phyloP scores from a whole-genome alignment of 2,329 filamentous ascomycete species.

The Talaromyces sp. region DNA sequence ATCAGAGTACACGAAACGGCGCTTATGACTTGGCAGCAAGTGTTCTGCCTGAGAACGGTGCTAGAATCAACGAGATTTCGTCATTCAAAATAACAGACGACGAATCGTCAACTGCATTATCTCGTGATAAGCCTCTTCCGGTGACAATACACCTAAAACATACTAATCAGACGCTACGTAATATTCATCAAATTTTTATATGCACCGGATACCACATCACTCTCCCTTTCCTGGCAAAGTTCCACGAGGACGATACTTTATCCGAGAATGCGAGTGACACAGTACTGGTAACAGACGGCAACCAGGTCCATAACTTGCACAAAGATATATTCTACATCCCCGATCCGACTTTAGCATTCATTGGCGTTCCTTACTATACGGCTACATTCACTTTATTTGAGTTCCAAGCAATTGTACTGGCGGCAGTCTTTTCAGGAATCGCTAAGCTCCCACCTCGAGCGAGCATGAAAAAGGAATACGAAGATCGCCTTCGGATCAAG shows the following conservation, averaged over 20 bases:
- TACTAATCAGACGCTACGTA: conserved; percentile 43
- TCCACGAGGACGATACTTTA: conserved; percentile 41
- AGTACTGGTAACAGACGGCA: conserved; percentile 58
- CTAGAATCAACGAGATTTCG: conserved; percentile 48
- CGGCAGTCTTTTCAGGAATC: conserved; percentile 51
- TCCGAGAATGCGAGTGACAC: conserved; percentile 46
- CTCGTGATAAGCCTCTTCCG: conserved; percentile 35
- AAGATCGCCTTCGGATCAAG: conserved; percentile 4
- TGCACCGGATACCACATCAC: conserved; percentile 65
- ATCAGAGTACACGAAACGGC: conserved; percentile 55
- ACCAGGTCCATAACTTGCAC: conserved; percentile 61
- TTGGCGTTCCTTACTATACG: conserved; percentile 60
- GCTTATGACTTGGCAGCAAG: conserved; percentile 52
- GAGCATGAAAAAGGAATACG: conserved; percentile 15
- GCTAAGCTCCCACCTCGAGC: conserved; percentile 42
- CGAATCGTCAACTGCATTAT: neutral
- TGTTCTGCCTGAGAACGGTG: conserved; percentile 49
- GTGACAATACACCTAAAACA: conserved; percentile 49
- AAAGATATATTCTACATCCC: conserved; percentile 67
- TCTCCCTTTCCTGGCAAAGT: conserved; percentile 56
- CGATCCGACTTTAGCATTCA: conserved; percentile 57
- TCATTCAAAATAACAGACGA: conserved; percentile 33
- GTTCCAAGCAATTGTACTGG: conserved; percentile 59
- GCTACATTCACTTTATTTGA: conserved; percentile 66
- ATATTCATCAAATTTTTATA: conserved; percentile 58